These are phyloP conservation scores for Candida sanyaensis DNA, from an alignment of 1,139 yeast species.

Conservation along the genomic window DNA sequence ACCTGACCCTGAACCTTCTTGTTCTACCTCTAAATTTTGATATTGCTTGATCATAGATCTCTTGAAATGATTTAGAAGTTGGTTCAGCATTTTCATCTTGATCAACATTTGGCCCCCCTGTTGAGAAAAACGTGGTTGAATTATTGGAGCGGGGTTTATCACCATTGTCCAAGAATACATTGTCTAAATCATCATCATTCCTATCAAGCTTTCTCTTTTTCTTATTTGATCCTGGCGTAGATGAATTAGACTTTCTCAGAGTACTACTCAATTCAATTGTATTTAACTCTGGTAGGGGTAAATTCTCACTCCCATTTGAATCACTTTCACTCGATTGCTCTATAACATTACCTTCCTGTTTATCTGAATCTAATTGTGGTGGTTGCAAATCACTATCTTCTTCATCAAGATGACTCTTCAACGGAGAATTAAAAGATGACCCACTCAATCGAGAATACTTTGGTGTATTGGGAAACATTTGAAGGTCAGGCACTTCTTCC, in stretches of 20 bases:
- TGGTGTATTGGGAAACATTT: slow-evolving; percentile 54
- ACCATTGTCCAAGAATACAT: slow-evolving; percentile 33
- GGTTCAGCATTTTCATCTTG: slow-evolving; percentile 11
- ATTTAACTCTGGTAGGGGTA: slow-evolving; percentile 26
- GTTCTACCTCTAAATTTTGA: slow-evolving; percentile 4
- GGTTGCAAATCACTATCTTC: slow-evolving; percentile 38
- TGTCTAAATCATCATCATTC: slow-evolving; percentile 21
- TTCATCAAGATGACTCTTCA: slow-evolving; percentile 26
- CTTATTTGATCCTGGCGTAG: slow-evolving; percentile 5
- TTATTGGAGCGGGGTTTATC: slow-evolving; percentile 8
- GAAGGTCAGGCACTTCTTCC: slow-evolving; percentile 27
- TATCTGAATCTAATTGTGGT: slow-evolving; percentile 23
- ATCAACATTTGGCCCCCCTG: slow-evolving; percentile 8
- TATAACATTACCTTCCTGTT: neutral
- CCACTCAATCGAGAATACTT: slow-evolving; percentile 29
- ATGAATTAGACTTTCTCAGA: slow-evolving; percentile 6
- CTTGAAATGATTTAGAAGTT: slow-evolving; percentile 28
- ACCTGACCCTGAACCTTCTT: slow-evolving; percentile 1
- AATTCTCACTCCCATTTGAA: neutral
- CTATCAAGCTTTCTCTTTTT: slow-evolving; percentile 13
- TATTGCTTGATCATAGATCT: slow-evolving; percentile 31
- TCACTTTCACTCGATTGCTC: slow-evolving; percentile 10
- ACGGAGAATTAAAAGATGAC: slow-evolving; percentile 25
- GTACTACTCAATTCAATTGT: slow-evolving; percentile 22
- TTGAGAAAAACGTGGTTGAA: slow-evolving; percentile 5